Conservation (phyloP, 768 basidiomycete genomes). For the Thelephora ganbajun region DNA sequence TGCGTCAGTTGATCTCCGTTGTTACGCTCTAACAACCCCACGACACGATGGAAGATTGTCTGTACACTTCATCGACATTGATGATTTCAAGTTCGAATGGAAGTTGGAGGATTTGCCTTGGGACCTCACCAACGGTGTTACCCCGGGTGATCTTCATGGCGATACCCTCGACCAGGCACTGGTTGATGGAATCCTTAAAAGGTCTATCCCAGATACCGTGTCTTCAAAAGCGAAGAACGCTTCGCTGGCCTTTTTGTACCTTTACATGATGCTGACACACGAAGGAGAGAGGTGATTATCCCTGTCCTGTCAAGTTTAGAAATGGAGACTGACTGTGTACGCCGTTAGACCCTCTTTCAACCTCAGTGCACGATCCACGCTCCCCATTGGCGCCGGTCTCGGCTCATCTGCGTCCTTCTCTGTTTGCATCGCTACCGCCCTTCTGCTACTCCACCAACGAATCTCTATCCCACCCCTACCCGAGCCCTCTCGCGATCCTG, state of each 20-base stretch:
- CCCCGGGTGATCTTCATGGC: conserved; percentile 37
- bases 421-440: conserved; percentile 65
- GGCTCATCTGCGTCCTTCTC: conserved; percentile 97
- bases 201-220: conserved; percentile 22
- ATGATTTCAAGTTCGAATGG: conserved; percentile 72
- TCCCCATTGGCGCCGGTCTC: conserved; percentile 91
- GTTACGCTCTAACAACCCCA: conserved; percentile 74
- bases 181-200: conserved; percentile 50
- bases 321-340: conserved; percentile 7
- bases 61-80: conserved; percentile 70
- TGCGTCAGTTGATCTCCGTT: conserved; percentile 89
- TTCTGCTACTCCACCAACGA: conserved; percentile 64
- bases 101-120: conserved; percentile 65
- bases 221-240: conserved; percentile 29
- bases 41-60: conserved; percentile 61
- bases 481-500: conserved; percentile 22
- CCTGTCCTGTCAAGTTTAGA: conserved; percentile 3
- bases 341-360: conserved; percentile 55
- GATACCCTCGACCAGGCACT: conserved; percentile 62
- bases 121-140: conserved; percentile 47
- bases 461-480: conserved; percentile 45
- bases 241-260: conserved; percentile 74
- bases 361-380: conserved; percentile 72
- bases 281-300: conserved; percentile 39
- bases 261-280: conserved; percentile 72